phyloP scores from a whole-genome alignment of 139 green algal genomes.

The Volvox reticuliferus region DNA sequence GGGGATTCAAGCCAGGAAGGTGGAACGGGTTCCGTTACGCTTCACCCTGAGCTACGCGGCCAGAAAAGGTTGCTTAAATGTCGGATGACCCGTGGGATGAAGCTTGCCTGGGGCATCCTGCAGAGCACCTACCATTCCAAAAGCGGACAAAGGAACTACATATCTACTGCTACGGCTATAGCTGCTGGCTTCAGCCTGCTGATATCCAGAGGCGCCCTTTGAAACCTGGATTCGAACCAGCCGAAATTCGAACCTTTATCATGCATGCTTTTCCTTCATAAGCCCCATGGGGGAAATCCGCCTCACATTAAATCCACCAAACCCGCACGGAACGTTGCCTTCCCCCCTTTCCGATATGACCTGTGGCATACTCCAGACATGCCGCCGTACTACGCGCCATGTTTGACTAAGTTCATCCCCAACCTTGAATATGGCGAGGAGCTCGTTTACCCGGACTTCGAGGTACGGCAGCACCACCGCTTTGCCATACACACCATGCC shows the following conservation, averaged over 20 bases:
- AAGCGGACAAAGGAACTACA: too few relatives aligned
- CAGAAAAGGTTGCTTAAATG: too few relatives aligned
- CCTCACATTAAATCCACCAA: too few relatives aligned
- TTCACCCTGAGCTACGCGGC: too few relatives aligned
- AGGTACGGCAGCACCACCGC: constrained; percentile 2
- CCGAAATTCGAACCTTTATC: background rate
- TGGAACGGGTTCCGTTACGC: too few relatives aligned
- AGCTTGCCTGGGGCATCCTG: too few relatives aligned
- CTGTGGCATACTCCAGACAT: constrained; percentile 11
- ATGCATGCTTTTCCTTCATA: background rate
- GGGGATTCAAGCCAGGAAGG: too few relatives aligned
- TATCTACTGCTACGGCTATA: background rate
- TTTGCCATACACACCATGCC: background rate
- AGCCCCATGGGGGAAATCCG: background rate
- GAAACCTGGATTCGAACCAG: background rate
- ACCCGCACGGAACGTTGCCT: background rate
- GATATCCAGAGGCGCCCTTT: background rate
- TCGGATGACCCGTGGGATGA: too few relatives aligned
- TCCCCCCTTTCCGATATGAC: background rate
- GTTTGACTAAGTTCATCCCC: background rate
- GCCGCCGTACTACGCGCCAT: constrained; percentile 37
- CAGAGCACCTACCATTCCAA: too few relatives aligned
- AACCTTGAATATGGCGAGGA: constrained; percentile 35
- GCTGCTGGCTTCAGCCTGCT: background rate
- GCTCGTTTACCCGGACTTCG: constrained; percentile 39